Base-by-base conservation (phyloP, 495 filamentous ascomycete genomes). In the Trichoderma asperelloides region DNA sequence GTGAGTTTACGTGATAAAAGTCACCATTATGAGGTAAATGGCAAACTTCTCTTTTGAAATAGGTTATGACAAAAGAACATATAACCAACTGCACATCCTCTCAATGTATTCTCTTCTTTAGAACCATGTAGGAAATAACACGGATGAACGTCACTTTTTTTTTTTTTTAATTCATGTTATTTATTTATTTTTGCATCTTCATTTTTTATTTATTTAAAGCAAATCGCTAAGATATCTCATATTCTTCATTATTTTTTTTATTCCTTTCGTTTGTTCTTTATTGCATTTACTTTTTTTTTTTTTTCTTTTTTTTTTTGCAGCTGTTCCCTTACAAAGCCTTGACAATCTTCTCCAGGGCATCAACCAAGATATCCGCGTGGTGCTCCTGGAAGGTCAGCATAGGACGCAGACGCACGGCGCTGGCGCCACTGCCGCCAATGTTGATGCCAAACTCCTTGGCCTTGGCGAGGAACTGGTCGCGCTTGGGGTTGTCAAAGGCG, bases 361-460 rank as follows among this genome's bases (percentile, higher is more conserved):
- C 82, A 28, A 84, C 45, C 71, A 86, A 69, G 39, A 85, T 77
- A 73, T 81, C 83, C 77, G 89, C 95, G 81, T 98, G 95, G 74
- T 91, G 86, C 82, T 92, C 85, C 85, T 96, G 88, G 84, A 98
- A 98, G 71, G 97, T 87, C 72, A 98, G 79, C 95, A 98, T 98
- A 62, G 95, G 95, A 75, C 95, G 80, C 78, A 98, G 78, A 70
- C 95, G 81, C 39, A 98, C 89, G 37, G 95, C 93, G 51, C 72
- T 81, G 74, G 84, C 85, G 21, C 95, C 96, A 72, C 86, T 88
- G 30, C 95, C 96, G 69, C 95, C 96, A 78, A 98, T 92, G 79
- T 98, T 98, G 70, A 98, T 80, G 70, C 95, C 96, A 45, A 91
- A 80, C 57, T 73, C 79, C 88, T 98, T 95, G 67, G 88, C 89